Base-by-base conservation (phyloP, 345 rosid genomes). In the Crucihimalaya himalaica region DNA sequence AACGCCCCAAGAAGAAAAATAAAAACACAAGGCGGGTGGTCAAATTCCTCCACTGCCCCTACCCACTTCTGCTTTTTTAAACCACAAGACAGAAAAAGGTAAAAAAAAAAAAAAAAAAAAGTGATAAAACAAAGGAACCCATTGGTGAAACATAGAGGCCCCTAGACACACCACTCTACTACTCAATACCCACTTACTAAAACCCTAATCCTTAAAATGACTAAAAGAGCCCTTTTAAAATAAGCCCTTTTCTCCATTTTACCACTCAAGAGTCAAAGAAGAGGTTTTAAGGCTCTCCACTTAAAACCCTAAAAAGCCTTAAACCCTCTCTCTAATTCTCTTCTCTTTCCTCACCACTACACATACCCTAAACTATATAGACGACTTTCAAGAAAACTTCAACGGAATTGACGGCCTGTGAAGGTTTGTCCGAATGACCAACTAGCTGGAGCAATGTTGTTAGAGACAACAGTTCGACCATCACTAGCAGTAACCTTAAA, bases 351-450 rank as follows among this genome's bases (percentile, higher is more conserved):
- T 8, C 21, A 5, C 19, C 43, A 29, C 80, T 70, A 71, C 64
- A 71, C 50, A 65, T 59, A 65, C 72, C 51, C 80, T 66, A 66
- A 42, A 51, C 68, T 78, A 78, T 25, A 14, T n/a, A n/a, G n/a
- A n/a, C n/a, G n/a, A n/a, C n/a, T n/a, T n/a, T n/a, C n/a, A n/a
- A n/a, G n/a, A n/a, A n/a, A n/a, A n/a, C n/a, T n/a, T 80, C 42
- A 84, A 39, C 71, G 78, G 79, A 81, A 79, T 7, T 83, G 82
- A 2, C 39, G 80, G 46, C 89, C 91, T 0, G 48, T 51, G 40
- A 82, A 87, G 52, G 89, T 80, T 37, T 87, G 91, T 28, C 91
- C 84, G 0, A 83, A 85, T 3, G 84, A 80, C 91, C 91, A 87
- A 27, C 81, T 66, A 9, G 80, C 68, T 2, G 86, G 84, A 4